These are phyloP conservation scores for Papiliotrema nemorosa DNA, from an alignment of 1,284 basidiomycete genomes.

Conservation along the genomic window DNA sequence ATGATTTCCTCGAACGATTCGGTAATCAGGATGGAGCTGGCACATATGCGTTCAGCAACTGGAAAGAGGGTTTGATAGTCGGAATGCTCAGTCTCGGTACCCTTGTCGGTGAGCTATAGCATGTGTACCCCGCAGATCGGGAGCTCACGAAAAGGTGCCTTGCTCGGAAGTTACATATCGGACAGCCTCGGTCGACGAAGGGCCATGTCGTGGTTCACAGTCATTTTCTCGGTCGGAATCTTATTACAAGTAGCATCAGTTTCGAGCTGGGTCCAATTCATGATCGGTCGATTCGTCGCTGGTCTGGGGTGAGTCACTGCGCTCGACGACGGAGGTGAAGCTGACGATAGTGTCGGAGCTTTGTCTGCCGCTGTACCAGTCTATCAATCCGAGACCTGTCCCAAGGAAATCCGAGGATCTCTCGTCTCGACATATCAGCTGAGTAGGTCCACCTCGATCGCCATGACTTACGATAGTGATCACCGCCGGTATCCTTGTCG, in stretches of 20 bases:
- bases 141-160: conserved; percentile 39
- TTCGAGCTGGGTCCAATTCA: conserved; percentile 40
- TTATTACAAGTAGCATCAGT: conserved; percentile 20
- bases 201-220: conserved; percentile 67
- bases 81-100: conserved; percentile 61
- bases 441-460: conserved; percentile 57
- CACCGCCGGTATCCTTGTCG: conserved; percentile 69
- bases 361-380: conserved; percentile 72
- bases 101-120: conserved; percentile 50
- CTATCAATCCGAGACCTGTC: conserved; percentile 52
- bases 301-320: conserved; percentile 33
- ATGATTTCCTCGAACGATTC: conserved; percentile 30
- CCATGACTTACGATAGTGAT: neutral
- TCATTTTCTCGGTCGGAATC: conserved; percentile 62
- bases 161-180: conserved; percentile 59
- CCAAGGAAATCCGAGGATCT: conserved; percentile 70
- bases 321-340: neutral
- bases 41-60: conserved; percentile 55
- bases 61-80: conserved; percentile 63
- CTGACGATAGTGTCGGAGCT: conserved; percentile 61
- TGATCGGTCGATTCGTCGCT: conserved; percentile 64
- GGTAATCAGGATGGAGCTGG: conserved; percentile 41
- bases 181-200: conserved; percentile 65
- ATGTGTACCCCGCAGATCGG: neutral
- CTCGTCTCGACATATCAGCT: conserved; percentile 66